These are phyloP conservation scores for Hyaloscypha finlandica DNA, from an alignment of 495 filamentous ascomycete species.

Conservation along the genomic window DNA sequence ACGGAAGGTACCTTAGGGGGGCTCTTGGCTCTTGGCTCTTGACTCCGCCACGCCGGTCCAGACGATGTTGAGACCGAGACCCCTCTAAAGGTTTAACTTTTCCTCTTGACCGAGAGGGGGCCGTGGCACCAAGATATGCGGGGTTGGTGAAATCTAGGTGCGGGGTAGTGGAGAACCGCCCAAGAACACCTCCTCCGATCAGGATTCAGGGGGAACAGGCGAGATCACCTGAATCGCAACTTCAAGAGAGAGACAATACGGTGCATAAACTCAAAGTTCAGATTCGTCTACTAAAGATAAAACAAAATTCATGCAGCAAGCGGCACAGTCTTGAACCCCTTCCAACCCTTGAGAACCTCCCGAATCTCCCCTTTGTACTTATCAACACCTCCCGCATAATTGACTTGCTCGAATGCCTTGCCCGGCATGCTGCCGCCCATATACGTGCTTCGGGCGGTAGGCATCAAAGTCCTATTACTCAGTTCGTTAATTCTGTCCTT, in stretches of 20 bases:
- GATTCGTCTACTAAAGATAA: neutral
- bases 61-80: neutral
- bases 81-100: neutral
- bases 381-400: constrained; percentile 44
- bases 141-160: neutral
- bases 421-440: constrained; percentile 53
- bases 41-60: neutral
- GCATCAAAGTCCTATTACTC: constrained; percentile 49
- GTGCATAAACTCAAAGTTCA: neutral
- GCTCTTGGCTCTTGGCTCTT: neutral
- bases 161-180: neutral
- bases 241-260: neutral
- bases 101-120: neutral
- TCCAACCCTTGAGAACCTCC: constrained; percentile 32
- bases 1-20: too few relatives aligned
- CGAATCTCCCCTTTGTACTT: constrained; percentile 44
- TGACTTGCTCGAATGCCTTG: constrained; percentile 49
- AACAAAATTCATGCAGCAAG: neutral
- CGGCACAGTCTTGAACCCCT: constrained; percentile 38
- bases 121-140: neutral
- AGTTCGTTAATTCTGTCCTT: constrained; percentile 42
- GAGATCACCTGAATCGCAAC: neutral
- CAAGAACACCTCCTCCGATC: too few relatives aligned
- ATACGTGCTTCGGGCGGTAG: constrained; percentile 46
- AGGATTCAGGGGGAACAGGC: too few relatives aligned